Conservation (phyloP, 2,329 filamentous ascomycete genomes). For the Neopestalotiopsis sp. region DNA sequence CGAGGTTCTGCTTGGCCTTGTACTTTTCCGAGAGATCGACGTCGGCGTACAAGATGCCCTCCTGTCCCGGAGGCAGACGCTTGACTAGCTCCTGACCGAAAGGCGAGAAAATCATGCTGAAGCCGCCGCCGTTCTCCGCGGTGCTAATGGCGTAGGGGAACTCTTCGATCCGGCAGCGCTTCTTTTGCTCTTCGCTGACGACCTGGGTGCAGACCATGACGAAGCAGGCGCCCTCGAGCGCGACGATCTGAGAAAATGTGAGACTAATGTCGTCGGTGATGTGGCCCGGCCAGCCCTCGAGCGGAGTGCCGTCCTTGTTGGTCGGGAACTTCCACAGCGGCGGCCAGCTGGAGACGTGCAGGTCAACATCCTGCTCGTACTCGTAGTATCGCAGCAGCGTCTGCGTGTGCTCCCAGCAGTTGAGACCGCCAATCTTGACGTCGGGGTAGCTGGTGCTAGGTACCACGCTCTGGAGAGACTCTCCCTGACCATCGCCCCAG, state of each 20-base stretch:
- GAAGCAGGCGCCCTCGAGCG: background rate
- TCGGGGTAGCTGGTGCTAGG: constrained; percentile 44
- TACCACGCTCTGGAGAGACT: constrained; percentile 57
- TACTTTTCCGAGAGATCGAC: background rate
- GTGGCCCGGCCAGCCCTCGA: background rate
- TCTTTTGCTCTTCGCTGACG: background rate
- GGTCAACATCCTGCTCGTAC: constrained; percentile 39
- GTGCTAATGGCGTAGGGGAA: background rate
- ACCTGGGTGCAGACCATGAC: background rate
- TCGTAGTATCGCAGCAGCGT: constrained; percentile 48
- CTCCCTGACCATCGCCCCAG: constrained; percentile 61
- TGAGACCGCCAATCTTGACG: constrained; percentile 57
- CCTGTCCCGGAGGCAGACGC: background rate
- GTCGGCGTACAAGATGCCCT: background rate
- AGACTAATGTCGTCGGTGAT: background rate
- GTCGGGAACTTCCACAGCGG: background rate
- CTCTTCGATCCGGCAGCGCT: background rate
- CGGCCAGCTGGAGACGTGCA: constrained; percentile 40
- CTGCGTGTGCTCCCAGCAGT: constrained; percentile 47
- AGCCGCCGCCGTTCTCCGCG: background rate
- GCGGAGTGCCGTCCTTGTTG: background rate
- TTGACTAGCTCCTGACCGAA: background rate
- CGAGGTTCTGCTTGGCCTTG: background rate
- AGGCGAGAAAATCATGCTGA: background rate
- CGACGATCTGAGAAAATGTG: background rate